phyloP scores from a whole-genome alignment of 352 stramenopile genomes.

The Pythium plurisporium region DNA sequence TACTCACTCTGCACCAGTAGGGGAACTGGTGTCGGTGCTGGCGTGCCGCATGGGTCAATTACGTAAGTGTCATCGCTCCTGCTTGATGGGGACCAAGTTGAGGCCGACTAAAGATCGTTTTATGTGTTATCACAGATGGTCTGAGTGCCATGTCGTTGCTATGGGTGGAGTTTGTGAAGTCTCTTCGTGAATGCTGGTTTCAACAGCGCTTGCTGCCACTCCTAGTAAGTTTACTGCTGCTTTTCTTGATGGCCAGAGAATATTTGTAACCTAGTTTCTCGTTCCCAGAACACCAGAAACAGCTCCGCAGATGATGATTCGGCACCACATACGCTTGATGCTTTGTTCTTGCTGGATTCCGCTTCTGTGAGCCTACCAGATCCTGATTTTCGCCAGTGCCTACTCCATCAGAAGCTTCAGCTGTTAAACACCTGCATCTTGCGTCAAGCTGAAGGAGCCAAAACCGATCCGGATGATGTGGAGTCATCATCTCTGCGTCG shows the following conservation, averaged over 20 bases:
- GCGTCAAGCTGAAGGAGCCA: conserved; percentile 20
- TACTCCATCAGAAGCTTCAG: conserved; percentile 80
- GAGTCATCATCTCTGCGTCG: neutral
- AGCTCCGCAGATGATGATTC: neutral
- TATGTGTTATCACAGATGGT: conserved; percentile 35
- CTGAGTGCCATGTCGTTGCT: conserved; percentile 73
- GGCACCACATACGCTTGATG: conserved; percentile 21
- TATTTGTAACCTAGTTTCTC: neutral
- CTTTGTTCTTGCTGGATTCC: conserved; percentile 51
- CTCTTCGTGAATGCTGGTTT: conserved; percentile 62
- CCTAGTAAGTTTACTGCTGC: too few relatives aligned
- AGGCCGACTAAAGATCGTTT: conserved; percentile 3
- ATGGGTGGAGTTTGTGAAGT: conserved; percentile 84
- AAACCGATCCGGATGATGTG: neutral
- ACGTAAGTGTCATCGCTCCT: conserved; percentile 40
- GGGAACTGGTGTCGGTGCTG: conserved; percentile 65
- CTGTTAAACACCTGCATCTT: conserved; percentile 78
- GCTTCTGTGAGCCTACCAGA: conserved; percentile 41
- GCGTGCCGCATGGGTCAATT: conserved; percentile 63
- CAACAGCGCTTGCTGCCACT: conserved; percentile 60
- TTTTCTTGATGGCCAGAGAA: too few relatives aligned
- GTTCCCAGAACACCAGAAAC: conserved; percentile 7
- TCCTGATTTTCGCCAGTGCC: conserved; percentile 67
- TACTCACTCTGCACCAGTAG: conserved; percentile 47
- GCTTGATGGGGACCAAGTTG: neutral